A percentile compares a stretch with the other conserved stretches of the same genome.
phyloP scores from a whole-genome alignment of 1,284 basidiomycete genomes.

The Mycena sp. region DNA sequence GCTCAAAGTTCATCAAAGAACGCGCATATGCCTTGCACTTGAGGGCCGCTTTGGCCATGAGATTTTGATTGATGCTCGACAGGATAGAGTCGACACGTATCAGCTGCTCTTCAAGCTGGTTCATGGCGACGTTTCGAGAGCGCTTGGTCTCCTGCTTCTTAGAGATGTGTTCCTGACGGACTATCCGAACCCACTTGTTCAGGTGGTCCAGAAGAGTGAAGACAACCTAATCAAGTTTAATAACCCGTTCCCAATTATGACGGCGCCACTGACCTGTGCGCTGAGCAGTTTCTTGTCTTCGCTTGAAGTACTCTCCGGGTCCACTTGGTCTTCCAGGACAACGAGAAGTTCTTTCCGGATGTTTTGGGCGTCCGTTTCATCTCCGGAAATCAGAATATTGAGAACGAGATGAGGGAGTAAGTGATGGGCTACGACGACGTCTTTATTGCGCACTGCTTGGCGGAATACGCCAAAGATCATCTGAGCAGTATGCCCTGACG shows the following conservation, averaged over 20 bases:
- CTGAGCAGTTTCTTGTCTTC: conserved; percentile 85
- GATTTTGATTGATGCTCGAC: conserved; percentile 85
- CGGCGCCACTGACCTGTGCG: conserved; percentile 76
- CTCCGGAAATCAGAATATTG: conserved; percentile 85
- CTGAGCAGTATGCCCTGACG: conserved; percentile 64
- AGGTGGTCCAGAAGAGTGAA: conserved; percentile 97
- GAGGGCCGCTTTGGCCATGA: conserved; percentile 94
- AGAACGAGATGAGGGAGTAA: conserved; percentile 94
- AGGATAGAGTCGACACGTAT: conserved; percentile 82
- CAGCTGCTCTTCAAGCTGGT: conserved; percentile 65
- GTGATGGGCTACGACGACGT: conserved; percentile 91
- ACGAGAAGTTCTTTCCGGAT: conserved; percentile 84
- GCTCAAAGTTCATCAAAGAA: conserved; percentile 95
- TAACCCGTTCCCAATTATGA: neutral
- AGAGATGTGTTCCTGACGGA: conserved; percentile 64
- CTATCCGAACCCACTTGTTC: conserved; percentile 86
- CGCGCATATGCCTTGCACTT: conserved; percentile 95
- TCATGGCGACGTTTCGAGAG: conserved; percentile 47
- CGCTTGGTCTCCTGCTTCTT: conserved; percentile 63
- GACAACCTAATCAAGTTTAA: conserved; percentile 69
- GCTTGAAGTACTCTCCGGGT: conserved; percentile 63
- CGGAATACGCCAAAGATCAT: conserved; percentile 86
- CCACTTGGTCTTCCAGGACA: conserved; percentile 90
- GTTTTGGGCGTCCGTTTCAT: conserved; percentile 65
- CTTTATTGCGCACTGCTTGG: conserved; percentile 85